Evolutionary conservation across 768 basidiomycete genomes (phyloP).

Genomic region (Gloeopeniophorella convolvens): DNA sequence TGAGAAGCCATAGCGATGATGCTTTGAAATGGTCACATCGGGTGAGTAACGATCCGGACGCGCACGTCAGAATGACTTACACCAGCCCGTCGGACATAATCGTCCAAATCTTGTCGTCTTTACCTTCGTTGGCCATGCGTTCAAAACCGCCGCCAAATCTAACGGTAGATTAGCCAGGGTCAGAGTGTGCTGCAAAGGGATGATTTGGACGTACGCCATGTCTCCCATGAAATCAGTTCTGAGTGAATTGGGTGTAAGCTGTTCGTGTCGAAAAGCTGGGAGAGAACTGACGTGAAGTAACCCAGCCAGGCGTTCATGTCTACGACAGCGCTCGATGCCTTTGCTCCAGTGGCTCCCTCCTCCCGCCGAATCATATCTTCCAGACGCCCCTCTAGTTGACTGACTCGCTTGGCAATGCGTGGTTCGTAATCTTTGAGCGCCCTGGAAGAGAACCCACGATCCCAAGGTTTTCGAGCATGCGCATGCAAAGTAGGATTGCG

Average conservation of each 20-base stretch:
- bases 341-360: slow-evolving; percentile 16
- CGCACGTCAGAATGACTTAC: too few relatives aligned
- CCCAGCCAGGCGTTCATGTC: slow-evolving; percentile 34
- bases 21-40: neutral
- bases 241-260: neutral
- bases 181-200: too few relatives aligned
- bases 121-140: neutral
- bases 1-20: neutral
- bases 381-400: slow-evolving; percentile 37
- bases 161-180: too few relatives aligned
- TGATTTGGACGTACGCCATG: slow-evolving; percentile 28
- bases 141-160: neutral
- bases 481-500: slow-evolving; percentile 39
- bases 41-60: neutral
- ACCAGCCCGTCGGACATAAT: neutral
- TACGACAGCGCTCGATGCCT: slow-evolving; percentile 19
- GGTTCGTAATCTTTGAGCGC: slow-evolving; percentile 43
- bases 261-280: neutral
- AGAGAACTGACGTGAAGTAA: slow-evolving; percentile 33
- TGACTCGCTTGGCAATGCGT: slow-evolving; percentile 31
- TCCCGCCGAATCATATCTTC: slow-evolving; percentile 17
- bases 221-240: slow-evolving; percentile 41
- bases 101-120: neutral
- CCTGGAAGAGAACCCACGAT: slow-evolving; percentile 38
- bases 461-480: slow-evolving; percentile 42